phyloP scores from a whole-genome alignment of 2,329 filamentous ascomycete genomes.

The Dothideomycetes sp. region DNA sequence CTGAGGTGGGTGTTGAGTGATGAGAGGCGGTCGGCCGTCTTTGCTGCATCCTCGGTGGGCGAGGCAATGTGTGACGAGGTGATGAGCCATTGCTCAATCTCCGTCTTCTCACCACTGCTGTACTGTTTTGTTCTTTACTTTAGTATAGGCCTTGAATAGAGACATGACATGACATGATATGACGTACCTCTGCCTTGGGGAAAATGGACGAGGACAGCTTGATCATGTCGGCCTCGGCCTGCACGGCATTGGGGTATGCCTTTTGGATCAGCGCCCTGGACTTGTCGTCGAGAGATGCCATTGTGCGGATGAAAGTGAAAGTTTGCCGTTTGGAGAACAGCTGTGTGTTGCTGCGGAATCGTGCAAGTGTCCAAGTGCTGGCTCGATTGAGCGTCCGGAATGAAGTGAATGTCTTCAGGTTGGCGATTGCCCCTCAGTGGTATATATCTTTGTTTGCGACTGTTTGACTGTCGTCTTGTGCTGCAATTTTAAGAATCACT shows the following conservation, averaged over 20 bases:
- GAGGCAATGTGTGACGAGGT: slow-evolving; percentile 60
- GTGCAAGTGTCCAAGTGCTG: neutral
- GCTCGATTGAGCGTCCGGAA: slow-evolving; percentile 15
- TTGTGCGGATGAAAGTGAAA: slow-evolving; percentile 12
- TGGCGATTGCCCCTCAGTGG: slow-evolving; percentile 10
- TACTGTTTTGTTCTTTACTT: no score
- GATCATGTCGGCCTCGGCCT: slow-evolving; percentile 18
- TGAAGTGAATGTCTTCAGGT: slow-evolving; percentile 15
- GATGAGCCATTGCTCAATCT: slow-evolving; percentile 82
- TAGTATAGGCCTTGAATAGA: neutral
- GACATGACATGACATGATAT: neutral
- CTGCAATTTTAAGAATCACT: no score
- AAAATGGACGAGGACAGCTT: slow-evolving; percentile 24
- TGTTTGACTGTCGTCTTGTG: neutral
- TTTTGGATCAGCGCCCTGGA: slow-evolving; percentile 19
- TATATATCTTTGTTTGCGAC: no score
- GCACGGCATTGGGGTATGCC: slow-evolving; percentile 22
- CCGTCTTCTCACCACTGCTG: slow-evolving; percentile 66
- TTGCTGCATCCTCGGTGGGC: slow-evolving; percentile 45
- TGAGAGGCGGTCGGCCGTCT: slow-evolving; percentile 55
- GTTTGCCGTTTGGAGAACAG: no score
- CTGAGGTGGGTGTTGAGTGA: slow-evolving; percentile 80
- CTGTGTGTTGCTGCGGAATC: neutral
- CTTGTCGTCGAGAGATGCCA: slow-evolving; percentile 22
- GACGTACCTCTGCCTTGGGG: slow-evolving; percentile 18